These are phyloP conservation scores for Sonneratia caseolaris DNA, from an alignment of 345 rosid genomes.

Conservation along the genomic window DNA sequence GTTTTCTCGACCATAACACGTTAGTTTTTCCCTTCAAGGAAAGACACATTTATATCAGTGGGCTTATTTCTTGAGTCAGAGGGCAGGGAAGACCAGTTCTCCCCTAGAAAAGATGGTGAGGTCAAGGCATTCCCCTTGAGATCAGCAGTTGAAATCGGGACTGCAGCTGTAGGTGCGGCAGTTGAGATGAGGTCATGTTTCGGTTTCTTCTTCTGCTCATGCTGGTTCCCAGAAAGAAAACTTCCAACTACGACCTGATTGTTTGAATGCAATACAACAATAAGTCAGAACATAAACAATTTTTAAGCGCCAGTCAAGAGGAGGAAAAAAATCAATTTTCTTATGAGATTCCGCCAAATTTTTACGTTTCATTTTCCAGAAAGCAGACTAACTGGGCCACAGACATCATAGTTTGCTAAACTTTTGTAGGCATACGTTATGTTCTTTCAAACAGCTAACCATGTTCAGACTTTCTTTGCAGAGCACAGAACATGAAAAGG, in stretches of 20 bases:
- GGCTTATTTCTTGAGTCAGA: slow-evolving; percentile 38
- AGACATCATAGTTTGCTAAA: too few relatives aligned
- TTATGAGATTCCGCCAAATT: too few relatives aligned
- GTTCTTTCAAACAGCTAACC: too few relatives aligned
- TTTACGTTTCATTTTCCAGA: too few relatives aligned
- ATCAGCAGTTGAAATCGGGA: slow-evolving; percentile 34
- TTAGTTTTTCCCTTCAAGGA: slow-evolving; percentile 29
- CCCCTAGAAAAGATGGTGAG: slow-evolving; percentile 30
- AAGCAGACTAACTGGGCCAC: too few relatives aligned
- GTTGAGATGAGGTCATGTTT: slow-evolving; percentile 31
- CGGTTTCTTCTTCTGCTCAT: slow-evolving; percentile 52
- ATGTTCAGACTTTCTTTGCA: too few relatives aligned
- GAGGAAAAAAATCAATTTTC: too few relatives aligned
- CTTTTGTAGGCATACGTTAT: too few relatives aligned
- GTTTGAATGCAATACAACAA: too few relatives aligned
- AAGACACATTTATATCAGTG: slow-evolving; percentile 40
- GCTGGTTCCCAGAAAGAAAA: slow-evolving; percentile 66
- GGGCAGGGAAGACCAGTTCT: slow-evolving; percentile 42
- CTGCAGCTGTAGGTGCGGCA: slow-evolving; percentile 18
- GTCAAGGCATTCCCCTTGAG: slow-evolving; percentile 24
- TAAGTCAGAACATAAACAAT: too few relatives aligned
- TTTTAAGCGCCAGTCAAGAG: too few relatives aligned
- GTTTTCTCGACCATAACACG: not conserved
- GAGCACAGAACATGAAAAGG: too few relatives aligned
- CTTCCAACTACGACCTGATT: slow-evolving; percentile 72